phyloP scores from a whole-genome alignment of 495 filamentous ascomycete genomes.

The Neurospora discreta region DNA sequence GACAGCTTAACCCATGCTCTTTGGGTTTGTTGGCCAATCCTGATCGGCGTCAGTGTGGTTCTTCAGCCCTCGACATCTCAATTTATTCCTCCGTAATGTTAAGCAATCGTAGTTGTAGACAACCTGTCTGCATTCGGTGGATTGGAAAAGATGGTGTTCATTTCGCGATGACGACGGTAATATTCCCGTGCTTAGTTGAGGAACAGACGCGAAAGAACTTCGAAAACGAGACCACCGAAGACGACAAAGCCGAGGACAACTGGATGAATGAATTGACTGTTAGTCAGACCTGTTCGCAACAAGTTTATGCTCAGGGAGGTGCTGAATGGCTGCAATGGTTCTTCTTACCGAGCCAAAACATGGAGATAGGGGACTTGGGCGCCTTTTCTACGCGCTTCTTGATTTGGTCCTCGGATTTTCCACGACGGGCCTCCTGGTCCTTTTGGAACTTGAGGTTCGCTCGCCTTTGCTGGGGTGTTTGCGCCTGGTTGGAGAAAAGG shows the following conservation, averaged over 20 bases:
- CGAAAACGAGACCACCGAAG: constrained; percentile 75
- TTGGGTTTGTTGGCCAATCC: not conserved
- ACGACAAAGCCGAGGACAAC: constrained; percentile 71
- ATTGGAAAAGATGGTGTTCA: not conserved
- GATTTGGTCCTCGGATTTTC: constrained; percentile 59
- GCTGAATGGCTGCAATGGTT: constrained; percentile 5
- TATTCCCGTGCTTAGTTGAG: constrained; percentile 26
- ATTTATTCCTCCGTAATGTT: not conserved
- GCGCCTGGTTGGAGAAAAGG: constrained; percentile 45
- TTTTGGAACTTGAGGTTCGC: constrained; percentile 79
- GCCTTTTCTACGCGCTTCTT: constrained; percentile 54
- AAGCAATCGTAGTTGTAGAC: not conserved
- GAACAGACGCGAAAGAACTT: constrained; percentile 67
- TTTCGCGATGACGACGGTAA: not conserved
- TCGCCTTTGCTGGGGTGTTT: constrained; percentile 88
- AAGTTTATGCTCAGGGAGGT: constrained; percentile 3
- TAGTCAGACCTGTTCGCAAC: not conserved
- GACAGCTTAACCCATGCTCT: not conserved
- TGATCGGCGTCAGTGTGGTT: not conserved
- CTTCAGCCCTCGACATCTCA: not conserved
- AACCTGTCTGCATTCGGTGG: not conserved
- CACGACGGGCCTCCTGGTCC: constrained; percentile 66
- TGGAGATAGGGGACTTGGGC: constrained; percentile 70
- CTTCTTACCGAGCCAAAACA: constrained; percentile 70
- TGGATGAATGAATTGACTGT: constrained; percentile 18